phyloP scores from a whole-genome alignment of 2,329 filamentous ascomycete species.

The Aspergillus floridensis region DNA sequence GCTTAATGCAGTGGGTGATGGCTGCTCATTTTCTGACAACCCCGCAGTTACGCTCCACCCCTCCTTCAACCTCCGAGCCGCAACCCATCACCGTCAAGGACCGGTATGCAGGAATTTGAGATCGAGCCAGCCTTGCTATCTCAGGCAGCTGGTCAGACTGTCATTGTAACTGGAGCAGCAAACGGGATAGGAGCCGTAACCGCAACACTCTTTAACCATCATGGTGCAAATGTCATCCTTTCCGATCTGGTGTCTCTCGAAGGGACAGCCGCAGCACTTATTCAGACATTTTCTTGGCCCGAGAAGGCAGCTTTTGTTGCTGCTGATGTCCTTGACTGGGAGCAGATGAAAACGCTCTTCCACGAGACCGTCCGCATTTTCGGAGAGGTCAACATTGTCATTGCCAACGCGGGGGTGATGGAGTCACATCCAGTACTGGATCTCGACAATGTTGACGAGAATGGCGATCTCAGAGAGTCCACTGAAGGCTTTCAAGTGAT shows the following conservation, averaged over 20 bases:
- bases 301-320: conserved; percentile 30
- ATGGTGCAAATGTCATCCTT: conserved; percentile 42
- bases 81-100: not conserved
- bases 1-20: not conserved
- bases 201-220: conserved; percentile 34
- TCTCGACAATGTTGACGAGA: conserved; percentile 23
- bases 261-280: conserved; percentile 2
- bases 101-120: not conserved
- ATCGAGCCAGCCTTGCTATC: not conserved
- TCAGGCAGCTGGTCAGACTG: conserved; percentile 30
- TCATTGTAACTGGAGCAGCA: conserved; percentile 43
- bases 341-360: conserved; percentile 36
- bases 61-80: not conserved
- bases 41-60: not conserved
- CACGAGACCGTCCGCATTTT: conserved; percentile 31
- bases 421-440: conserved; percentile 24
- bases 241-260: conserved; percentile 25
- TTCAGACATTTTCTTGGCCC: conserved; percentile 11
- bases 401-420: conserved; percentile 47
- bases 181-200: conserved; percentile 44
- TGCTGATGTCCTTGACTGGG: conserved; percentile 39
- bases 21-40: not conserved
- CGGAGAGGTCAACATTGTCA: conserved; percentile 39
- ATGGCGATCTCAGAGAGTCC: conserved; percentile 20
- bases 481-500: conserved; percentile 30